Evolutionary conservation across 2,329 filamentous ascomycete genomes (phyloP), one percentile per base, ranked within the genome.

Genomic region (Davidsoniella eucalypti): DNA sequence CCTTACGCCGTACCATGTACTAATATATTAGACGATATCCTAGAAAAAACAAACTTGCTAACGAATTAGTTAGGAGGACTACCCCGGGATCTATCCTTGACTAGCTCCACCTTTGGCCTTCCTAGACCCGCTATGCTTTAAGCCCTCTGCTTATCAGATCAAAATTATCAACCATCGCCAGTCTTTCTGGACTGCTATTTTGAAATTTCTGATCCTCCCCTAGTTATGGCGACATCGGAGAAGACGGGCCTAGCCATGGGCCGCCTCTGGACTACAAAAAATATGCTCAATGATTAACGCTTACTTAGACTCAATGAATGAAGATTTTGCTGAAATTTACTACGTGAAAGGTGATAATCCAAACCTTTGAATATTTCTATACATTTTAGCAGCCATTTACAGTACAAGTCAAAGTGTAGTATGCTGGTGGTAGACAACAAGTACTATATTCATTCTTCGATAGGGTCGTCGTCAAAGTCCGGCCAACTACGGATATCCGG

Each of bases 401-500:
- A 18, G 18, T 17, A 26, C 10, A 44, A 33, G 16, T 5, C n/a
- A 16, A 25, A 16, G 21, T 44, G 23, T 44, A n/a, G 9, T 16
- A 44, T 2, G n/a, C 5, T 6, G 26, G 39, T 2, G 4, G 26
- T 38, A 5, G 17, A 10, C 9, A 47, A 23, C 26, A 47, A 47
- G 39, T 8, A n/a, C 36, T 9, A 39, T n/a, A 39, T 21, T 47
- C 17, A 47, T 36, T 53, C 47, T 17, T 53, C 47, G 4, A 53
- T 49, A 14, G 43, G 47, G 43, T 47, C 43, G 16, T 44, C 47
- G 14, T 50, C 38, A 38, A 47, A 53, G n/a, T 53, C 44, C 16
- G 47, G 51, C 14, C 50, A 23, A 42, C 43, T 43, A n/a, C 51
- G 51, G 26, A 53, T 53, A 42, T 53, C 44, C 29, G 38, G 33